A percentile compares a stretch with the other conserved stretches of the same genome.
These are phyloP conservation scores for Aegilops bicornis DNA, from an alignment of 176 grass and related monocot species.

Conservation along the genomic window DNA sequence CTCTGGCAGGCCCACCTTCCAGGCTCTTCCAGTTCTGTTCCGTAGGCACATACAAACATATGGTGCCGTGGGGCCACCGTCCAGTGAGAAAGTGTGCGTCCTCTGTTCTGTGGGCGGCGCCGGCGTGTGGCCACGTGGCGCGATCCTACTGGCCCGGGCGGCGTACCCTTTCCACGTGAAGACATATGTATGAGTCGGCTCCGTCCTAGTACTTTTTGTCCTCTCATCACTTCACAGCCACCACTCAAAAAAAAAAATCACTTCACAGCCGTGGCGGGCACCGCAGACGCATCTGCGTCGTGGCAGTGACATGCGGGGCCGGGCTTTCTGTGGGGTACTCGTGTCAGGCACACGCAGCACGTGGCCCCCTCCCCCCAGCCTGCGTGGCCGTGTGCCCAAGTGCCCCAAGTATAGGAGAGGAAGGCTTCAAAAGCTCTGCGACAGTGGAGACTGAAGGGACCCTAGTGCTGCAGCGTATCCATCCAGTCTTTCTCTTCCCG, in stretches of 20 bases:
- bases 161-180: slow-evolving; percentile 10
- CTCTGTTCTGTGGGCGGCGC: background rate
- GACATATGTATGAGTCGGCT: background rate
- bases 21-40: background rate
- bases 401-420: background rate
- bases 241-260: no score
- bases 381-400: background rate
- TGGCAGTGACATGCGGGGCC: background rate
- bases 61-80: background rate
- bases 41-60: no score
- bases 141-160: background rate
- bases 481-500: background rate
- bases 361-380: background rate
- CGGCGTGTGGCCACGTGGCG: slow-evolving; percentile 18
- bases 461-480: background rate
- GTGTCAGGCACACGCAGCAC: background rate
- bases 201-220: slow-evolving; percentile 4
- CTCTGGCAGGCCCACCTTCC: background rate
- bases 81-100: background rate
- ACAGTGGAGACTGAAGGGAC: background rate
- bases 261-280: background rate
- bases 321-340: background rate
- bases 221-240: background rate
- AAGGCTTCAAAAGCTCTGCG: background rate
- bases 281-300: background rate